Conservation (phyloP, 345 rosid genomes). For the Rhizophora mangle region DNA sequence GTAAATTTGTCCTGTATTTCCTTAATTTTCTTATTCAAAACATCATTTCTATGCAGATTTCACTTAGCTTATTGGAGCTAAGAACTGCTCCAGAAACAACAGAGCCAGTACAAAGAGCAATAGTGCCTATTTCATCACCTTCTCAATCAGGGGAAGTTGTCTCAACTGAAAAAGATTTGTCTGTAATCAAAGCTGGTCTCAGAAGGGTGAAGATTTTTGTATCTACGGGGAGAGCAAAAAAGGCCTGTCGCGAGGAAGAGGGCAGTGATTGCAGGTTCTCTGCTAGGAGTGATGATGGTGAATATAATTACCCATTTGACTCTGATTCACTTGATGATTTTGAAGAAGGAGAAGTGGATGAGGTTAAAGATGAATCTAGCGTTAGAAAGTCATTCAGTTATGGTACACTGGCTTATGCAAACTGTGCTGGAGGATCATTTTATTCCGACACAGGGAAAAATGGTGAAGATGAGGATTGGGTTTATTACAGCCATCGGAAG, state of each 20-base stretch:
- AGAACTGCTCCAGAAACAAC: conserved; percentile 56
- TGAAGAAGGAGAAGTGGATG: conserved; percentile 82
- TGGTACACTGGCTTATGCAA: conserved; percentile 78
- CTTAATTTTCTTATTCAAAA: conserved; percentile 4
- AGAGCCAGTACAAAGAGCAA: conserved; percentile 47
- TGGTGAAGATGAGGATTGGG: conserved; percentile 68
- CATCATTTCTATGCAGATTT: conserved; percentile 47
- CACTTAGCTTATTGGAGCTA: conserved; percentile 65
- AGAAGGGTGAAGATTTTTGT: conserved; percentile 83
- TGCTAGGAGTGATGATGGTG: conserved; percentile 67
- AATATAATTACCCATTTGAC: conserved; percentile 72
- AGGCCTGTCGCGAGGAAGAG: conserved; percentile 65
- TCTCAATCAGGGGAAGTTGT: conserved; percentile 47
- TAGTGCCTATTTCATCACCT: conserved; percentile 55
- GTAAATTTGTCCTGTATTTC: not conserved
- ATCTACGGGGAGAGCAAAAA: conserved; percentile 57
- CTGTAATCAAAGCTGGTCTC: conserved; percentile 84
- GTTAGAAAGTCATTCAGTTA: conserved; percentile 69
- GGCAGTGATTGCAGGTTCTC: conserved; percentile 66
- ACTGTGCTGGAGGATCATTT: conserved; percentile 66
- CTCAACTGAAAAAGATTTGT: conserved; percentile 51
- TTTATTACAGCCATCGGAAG: conserved; percentile 74
- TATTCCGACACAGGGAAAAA: conserved; percentile 42
- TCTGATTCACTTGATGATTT: conserved; percentile 75
- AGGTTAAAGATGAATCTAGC: conserved; percentile 46